Evolutionary conservation across 139 green algal species (phyloP), one percentile per base, ranked within the genome.

Genomic region (Chlamydomonas eustigma): DNA sequence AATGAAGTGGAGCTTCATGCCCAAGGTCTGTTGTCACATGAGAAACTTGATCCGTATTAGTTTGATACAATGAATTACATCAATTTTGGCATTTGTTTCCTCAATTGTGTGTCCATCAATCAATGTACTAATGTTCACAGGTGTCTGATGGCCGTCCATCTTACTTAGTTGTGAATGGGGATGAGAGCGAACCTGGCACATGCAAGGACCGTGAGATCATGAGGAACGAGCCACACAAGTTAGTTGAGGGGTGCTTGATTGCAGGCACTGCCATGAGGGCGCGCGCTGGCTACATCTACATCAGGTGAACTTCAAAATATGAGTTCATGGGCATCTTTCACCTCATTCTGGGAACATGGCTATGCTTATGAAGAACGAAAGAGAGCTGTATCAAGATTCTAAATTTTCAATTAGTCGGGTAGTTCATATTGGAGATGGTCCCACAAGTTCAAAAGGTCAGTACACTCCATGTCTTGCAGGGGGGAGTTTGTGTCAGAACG

Each of bases 131-230:
- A n/a, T n/a, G n/a, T n/a, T n/a, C 34, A 1, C 85, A 93, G 81
- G 89, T 89, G 33, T 92, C 84, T 31, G 95, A 98, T 71, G 93
- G 94, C 0, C 85, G 94, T 4, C 95, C 94, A 24, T 93, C 81
- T 24, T 98, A 98, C 82, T 82, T 99, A 71, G 94, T 99, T 28
- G 90, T 99, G 3, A 99, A 99, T 74, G 95, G 86, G 5, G 95
- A 98, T 76, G 95, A 99, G 91, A 93, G 82, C 24, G 95, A 99
- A 88, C 95, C 95, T 6, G 95, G 95, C 51, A 99, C 95, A 0
- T 98, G 95, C 90, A 98, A 98, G 87, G 95, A 98, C 85, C 82
- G 93, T 0, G 93, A 98, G 84, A 98, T 98, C 81, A 97, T 98
- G 91, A 81, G 94, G 33, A 90, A 98, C 84, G 94, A 98, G 81